Conservation (phyloP, 345 rosid species). For the Kandelia obovata region DNA sequence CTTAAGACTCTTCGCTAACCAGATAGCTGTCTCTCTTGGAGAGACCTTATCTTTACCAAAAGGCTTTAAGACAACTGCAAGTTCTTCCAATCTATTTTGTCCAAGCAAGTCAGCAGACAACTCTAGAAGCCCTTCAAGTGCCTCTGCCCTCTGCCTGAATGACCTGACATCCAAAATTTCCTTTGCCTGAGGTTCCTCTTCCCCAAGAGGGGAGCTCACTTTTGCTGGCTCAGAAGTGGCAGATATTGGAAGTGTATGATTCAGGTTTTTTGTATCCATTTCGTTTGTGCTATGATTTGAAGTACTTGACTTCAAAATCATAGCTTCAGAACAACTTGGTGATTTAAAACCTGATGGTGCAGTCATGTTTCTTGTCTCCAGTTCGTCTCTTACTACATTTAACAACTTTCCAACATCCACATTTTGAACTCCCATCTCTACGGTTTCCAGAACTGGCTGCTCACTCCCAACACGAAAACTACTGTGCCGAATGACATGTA, state of each 20-base stretch:
- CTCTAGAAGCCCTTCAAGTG: constrained; percentile 92
- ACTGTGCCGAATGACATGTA: constrained; percentile 84
- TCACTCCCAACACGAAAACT: constrained; percentile 86
- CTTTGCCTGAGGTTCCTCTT: constrained; percentile 59
- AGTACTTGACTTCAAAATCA: constrained; percentile 34
- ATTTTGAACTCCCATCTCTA: constrained; percentile 75
- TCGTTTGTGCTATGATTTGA: constrained; percentile 41
- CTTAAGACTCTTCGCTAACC: constrained; percentile 92
- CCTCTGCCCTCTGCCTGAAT: constrained; percentile 94
- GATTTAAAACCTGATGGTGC: constrained; percentile 34
- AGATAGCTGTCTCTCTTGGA: constrained; percentile 97
- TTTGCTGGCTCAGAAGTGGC: constrained; percentile 42
- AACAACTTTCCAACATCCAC: constrained; percentile 71
- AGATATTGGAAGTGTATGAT: constrained; percentile 31
- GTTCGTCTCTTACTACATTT: constrained; percentile 69
- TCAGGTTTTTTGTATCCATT: constrained; percentile 36
- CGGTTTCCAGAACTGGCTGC: constrained; percentile 74
- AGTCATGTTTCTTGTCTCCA: constrained; percentile 48
- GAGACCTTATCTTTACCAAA: constrained; percentile 95
- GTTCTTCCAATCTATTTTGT: constrained; percentile 84
- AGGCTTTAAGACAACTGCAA: constrained; percentile 85
- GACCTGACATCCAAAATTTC: constrained; percentile 79
- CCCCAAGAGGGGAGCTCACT: constrained; percentile 32
- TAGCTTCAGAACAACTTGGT: constrained; percentile 42
- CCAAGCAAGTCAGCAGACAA: constrained; percentile 89